Percentiles rank a stretch among this genome's conserved stretches.
These are phyloP conservation scores for Colletotrichum navitas DNA, from an alignment of 2,329 filamentous ascomycete species.

Conservation along the genomic window DNA sequence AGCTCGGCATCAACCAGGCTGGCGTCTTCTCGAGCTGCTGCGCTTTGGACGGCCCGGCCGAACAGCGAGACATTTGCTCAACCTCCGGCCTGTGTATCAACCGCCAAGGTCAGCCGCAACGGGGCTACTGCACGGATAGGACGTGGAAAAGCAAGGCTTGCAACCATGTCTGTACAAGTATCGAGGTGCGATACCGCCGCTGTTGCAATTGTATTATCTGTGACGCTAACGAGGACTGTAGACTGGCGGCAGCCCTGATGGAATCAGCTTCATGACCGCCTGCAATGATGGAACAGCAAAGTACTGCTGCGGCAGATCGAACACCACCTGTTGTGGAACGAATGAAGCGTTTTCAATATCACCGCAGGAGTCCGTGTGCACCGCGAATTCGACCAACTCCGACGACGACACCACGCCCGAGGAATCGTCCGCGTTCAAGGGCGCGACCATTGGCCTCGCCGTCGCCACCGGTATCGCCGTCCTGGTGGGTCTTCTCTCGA, in stretches of 20 bases:
- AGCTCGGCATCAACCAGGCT: constrained; percentile 48
- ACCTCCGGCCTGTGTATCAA: constrained; percentile 48
- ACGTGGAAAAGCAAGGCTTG: constrained; percentile 49
- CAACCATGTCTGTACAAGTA: constrained; percentile 48
- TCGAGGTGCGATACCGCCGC: constrained; percentile 34
- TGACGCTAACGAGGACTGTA: not conserved
- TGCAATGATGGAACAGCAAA: constrained; percentile 46
- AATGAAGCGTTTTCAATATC: constrained; percentile 44
- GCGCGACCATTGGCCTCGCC: constrained; percentile 47
- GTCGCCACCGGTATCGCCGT: constrained; percentile 44
- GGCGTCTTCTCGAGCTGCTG: constrained; percentile 51
- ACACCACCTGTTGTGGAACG: constrained; percentile 49
- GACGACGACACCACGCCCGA: constrained; percentile 34
- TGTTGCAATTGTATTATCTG: not conserved
- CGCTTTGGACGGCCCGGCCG: constrained; percentile 45
- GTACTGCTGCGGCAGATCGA: constrained; percentile 50
- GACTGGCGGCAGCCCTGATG: constrained; percentile 6
- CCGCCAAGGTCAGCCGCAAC: constrained; percentile 43
- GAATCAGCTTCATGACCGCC: constrained; percentile 32
- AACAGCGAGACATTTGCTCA: constrained; percentile 47
- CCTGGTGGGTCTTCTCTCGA: constrained; percentile 37
- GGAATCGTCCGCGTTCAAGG: constrained; percentile 39
- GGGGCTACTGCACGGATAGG: constrained; percentile 50
- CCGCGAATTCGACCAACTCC: constrained; percentile 16
- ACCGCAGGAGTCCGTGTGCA: constrained; percentile 44